Conservation (phyloP, 139 green algal species). For the Coelastrella sp. region DNA sequence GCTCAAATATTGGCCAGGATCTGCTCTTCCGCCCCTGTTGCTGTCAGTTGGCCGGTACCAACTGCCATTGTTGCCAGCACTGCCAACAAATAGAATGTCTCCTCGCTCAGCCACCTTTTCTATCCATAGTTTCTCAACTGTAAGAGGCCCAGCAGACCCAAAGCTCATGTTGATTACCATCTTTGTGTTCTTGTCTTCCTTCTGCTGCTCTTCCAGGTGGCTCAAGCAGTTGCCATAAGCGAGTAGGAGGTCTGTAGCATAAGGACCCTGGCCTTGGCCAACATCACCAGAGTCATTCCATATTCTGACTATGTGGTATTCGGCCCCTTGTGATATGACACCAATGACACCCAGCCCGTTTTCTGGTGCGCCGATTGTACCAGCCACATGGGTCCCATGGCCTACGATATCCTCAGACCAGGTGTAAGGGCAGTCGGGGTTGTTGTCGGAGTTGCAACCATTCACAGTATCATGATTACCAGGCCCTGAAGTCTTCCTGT, state of each 20-base stretch:
- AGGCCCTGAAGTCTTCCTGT: neutral
- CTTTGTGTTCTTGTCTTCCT: neutral
- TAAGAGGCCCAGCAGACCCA: conserved; percentile 41
- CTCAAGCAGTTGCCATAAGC: conserved; percentile 36
- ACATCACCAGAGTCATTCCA: conserved; percentile 48
- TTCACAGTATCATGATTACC: neutral
- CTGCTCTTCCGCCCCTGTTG: neutral
- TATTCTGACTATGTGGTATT: conserved; percentile 32
- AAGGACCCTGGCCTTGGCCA: conserved; percentile 42
- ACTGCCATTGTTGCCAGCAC: conserved; percentile 44
- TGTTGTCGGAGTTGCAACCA: neutral
- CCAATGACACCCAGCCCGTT: conserved; percentile 38
- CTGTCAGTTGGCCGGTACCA: neutral
- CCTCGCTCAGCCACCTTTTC: conserved; percentile 10
- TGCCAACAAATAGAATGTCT: conserved; percentile 43
- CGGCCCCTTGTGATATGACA: conserved; percentile 16
- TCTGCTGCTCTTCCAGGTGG: conserved; percentile 31
- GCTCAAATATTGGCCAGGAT: conserved; percentile 22
- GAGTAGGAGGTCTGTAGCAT: conserved; percentile 39
- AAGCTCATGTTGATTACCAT: conserved; percentile 49
- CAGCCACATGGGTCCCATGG: conserved; percentile 44
- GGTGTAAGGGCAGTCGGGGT: conserved; percentile 5
- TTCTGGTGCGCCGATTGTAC: conserved; percentile 31
- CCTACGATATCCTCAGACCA: conserved; percentile 38
- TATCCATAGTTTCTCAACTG: conserved; percentile 38